Conservation (phyloP, 495 filamentous ascomycete genomes). For the Annulohypoxylon maeteangense region DNA sequence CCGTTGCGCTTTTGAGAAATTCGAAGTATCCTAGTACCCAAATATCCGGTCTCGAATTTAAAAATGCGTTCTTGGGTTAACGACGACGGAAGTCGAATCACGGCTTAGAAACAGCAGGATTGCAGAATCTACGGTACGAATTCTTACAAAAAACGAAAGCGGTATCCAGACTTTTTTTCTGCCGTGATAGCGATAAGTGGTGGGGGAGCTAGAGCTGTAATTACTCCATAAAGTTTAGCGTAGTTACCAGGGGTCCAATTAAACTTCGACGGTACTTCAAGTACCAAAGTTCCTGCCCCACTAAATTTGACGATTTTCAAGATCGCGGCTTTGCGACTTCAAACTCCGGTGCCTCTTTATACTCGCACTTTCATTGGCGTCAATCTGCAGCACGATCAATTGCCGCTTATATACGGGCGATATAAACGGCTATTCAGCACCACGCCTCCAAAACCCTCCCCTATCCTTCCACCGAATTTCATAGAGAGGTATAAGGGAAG, state of each 20-base stretch:
- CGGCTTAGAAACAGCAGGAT: neutral
- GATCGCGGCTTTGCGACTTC: slow-evolving; percentile 22
- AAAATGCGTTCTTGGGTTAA: neutral
- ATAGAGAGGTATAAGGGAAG: slow-evolving; percentile 1
- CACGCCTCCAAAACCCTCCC: neutral
- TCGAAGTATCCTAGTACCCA: neutral
- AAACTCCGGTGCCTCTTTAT: neutral
- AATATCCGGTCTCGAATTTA: neutral
- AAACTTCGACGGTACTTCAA: neutral
- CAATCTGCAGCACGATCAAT: neutral
- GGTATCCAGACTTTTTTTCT: slow-evolving; percentile 49
- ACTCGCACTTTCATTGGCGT: neutral
- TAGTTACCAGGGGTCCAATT: neutral
- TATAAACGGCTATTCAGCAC: neutral
- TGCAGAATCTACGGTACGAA: slow-evolving; percentile 25
- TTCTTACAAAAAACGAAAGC: slow-evolving; percentile 22
- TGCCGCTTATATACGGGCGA: neutral
- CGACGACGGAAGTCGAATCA: neutral
- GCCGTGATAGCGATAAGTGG: slow-evolving; percentile 31
- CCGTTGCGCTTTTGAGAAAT: neutral
- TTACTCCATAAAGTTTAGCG: slow-evolving; percentile 3
- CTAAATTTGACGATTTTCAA: slow-evolving; percentile 34
- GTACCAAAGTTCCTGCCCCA: slow-evolving; percentile 23
- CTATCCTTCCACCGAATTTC: neutral
- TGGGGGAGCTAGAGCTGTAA: slow-evolving; percentile 42